Evolutionary conservation across 768 basidiomycete genomes (phyloP), one percentile per base, ranked within the genome.

Genomic region (Termitomyces sp.): DNA sequence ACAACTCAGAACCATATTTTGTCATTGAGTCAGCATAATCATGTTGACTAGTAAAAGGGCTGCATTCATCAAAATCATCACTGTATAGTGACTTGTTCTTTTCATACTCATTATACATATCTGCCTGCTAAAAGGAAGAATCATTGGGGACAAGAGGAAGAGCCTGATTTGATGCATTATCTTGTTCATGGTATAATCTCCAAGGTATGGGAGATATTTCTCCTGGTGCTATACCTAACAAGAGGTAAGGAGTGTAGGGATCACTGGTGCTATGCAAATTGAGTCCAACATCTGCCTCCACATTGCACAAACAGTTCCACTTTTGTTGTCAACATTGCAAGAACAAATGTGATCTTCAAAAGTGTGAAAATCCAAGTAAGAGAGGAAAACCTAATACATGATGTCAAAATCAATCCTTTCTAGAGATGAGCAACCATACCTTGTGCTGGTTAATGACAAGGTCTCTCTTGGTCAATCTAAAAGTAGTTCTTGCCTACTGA

Each of bases 1-100:
- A 98, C 0, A 91, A 91, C 70, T 97, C 95, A 3, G 92, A 92
- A 4, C 94, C 94, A 65, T 91, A 88, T 68, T 92, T 90, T 0
- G 92, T 94, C 50, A 80, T 80, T 0, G 87, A 82, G 48, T 94
- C 92, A 62, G 91, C 91, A 34, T 87, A 83, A 63, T 92, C 91
- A 34, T 87, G 83, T 63, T 90, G 83, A 58, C 86, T 89, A 0
- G 91, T 92, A 56, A 90, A 83, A 56, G 88, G 81, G 67, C 88
- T 94, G 8, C 87, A 85, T 7, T 84, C 86, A 66, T 95, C 94
- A 63, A 84, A 92, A 58, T 94, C 93, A 48, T 92, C 90, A 36
- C 84, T 86, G 11, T 83, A 83, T 53, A 89, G 74, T 0, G 90
- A 90, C 69, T 87, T 87, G 59, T 82, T 83, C 60, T 93, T 89